Evolutionary conservation across 305 asterid species (phyloP).

Genomic region (Lippia alba): DNA sequence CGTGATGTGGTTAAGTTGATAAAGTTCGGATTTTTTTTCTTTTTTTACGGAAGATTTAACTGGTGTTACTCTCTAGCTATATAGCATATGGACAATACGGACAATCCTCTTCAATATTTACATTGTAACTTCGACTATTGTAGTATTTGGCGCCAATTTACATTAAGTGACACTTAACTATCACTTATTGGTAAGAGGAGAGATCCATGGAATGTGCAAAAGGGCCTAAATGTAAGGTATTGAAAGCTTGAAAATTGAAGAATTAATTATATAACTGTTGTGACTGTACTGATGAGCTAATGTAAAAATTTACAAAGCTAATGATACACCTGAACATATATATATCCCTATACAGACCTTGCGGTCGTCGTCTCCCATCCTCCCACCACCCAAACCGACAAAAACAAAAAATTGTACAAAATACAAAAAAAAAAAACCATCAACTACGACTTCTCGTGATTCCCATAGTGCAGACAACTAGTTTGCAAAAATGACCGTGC

Average conservation of each 20-base stretch:
- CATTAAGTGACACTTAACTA: too few relatives aligned
- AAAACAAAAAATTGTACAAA: neutral
- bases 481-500: slow-evolving; percentile 86
- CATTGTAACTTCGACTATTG: too few relatives aligned
- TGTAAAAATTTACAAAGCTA: slow-evolving; percentile 49
- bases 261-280: slow-evolving; percentile 36
- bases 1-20: too few relatives aligned
- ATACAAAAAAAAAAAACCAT: neutral
- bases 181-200: too few relatives aligned
- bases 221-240: neutral
- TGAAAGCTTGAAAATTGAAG: slow-evolving; percentile 26
- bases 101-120: too few relatives aligned
- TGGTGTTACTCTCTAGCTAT: too few relatives aligned
- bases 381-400: slow-evolving; percentile 6
- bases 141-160: too few relatives aligned
- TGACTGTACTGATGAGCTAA: slow-evolving; percentile 15
- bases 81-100: too few relatives aligned
- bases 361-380: slow-evolving; percentile 25
- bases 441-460: slow-evolving; percentile 27
- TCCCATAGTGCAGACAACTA: slow-evolving; percentile 55
- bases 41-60: too few relatives aligned
- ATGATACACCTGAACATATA: slow-evolving; percentile 25
- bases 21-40: too few relatives aligned
- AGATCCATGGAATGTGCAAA: too few relatives aligned
- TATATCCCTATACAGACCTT: slow-evolving; percentile 36